These are phyloP conservation scores for Pseudogymnoascus sp. DNA, from an alignment of 2,329 filamentous ascomycete species.

Conservation along the genomic window DNA sequence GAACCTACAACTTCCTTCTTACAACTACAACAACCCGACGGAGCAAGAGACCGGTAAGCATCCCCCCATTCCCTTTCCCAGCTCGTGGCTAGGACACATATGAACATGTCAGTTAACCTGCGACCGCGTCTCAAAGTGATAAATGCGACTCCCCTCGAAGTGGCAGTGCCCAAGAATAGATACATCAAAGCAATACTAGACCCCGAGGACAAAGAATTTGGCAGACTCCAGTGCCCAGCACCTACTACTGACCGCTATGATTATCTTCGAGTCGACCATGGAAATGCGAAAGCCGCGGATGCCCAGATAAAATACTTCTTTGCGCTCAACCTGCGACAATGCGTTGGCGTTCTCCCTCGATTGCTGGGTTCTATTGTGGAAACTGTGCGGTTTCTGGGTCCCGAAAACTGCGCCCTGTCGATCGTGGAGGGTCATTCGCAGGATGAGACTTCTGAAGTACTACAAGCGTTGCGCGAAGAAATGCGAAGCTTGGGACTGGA, in stretches of 20 bases:
- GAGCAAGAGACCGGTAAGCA: background rate
- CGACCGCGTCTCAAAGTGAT: background rate
- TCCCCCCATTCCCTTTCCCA: too few relatives aligned
- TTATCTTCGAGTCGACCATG: constrained; percentile 10
- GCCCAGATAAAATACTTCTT: constrained; percentile 38
- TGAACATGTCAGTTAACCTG: constrained; percentile 4
- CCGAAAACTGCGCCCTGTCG: constrained; percentile 42
- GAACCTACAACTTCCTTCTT: background rate
- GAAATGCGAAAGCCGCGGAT: constrained; percentile 15
- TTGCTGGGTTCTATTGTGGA: constrained; percentile 45
- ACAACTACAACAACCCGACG: background rate
- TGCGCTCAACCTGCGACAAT: constrained; percentile 43
- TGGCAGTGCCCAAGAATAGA: background rate
- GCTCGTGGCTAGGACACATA: background rate
- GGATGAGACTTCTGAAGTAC: constrained; percentile 45
- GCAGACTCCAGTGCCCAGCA: constrained; percentile 11
- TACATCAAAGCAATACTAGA: constrained; percentile 14
- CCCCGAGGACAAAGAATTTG: constrained; percentile 11
- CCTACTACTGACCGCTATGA: constrained; percentile 10
- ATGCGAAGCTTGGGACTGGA: constrained; percentile 32
- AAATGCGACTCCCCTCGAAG: background rate
- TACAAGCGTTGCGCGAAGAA: constrained; percentile 33
- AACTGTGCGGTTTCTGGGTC: constrained; percentile 40
- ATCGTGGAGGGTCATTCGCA: constrained; percentile 47
- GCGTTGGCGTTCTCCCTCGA: constrained; percentile 37